Evolutionary conservation across 1,284 basidiomycete species (phyloP), one percentile per base, ranked within the genome.

Genomic region (Phellinidium pouzarii): DNA sequence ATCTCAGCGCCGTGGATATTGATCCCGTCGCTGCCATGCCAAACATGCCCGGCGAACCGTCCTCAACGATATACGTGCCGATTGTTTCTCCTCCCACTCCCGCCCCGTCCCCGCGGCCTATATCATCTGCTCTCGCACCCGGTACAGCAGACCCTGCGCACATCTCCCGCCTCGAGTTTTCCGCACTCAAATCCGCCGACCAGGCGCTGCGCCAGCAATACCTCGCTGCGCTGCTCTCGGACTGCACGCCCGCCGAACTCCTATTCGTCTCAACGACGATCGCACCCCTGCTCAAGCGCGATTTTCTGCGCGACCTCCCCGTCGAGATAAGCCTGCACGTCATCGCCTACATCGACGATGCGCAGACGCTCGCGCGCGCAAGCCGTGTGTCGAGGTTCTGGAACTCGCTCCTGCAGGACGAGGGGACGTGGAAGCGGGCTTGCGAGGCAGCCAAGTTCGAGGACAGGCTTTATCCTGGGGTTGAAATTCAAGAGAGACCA

Each of bases 221-320:
- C 59, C 77, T 94, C 40, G 64, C 76, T 12, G 67, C 79, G 1
- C 69, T 94, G 38, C 72, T 93, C 6, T 67, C 72, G 40, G 75
- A 82, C 43, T 84, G 91, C 60, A 78, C 80, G 1, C 77, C 85
- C 2, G 72, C 80, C 7, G 91, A 96, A 62, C 82, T 96, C 11
- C 75, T 89, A 12, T 87, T 86, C 64, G 76, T 96, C 52, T 88
- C 87, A 0, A 76, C 76, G 7, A 75, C 74, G 50, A 87, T 97
- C 65, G 75, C 83, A 0, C 90, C 92, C 0, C 77, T 88, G 27
- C 80, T 97, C 59, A 87, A 89, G 63, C 82, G 91, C 4, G 94
- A 98, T 66, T 94, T 95, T 65, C 73, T 97, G 22, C 71, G 76
- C 3, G 82, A 86, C 25, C 73, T 98, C 1, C 95, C 95, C 0